Base-by-base conservation (phyloP, 2,329 filamentous ascomycete species). In the Aspergillus niger region DNA sequence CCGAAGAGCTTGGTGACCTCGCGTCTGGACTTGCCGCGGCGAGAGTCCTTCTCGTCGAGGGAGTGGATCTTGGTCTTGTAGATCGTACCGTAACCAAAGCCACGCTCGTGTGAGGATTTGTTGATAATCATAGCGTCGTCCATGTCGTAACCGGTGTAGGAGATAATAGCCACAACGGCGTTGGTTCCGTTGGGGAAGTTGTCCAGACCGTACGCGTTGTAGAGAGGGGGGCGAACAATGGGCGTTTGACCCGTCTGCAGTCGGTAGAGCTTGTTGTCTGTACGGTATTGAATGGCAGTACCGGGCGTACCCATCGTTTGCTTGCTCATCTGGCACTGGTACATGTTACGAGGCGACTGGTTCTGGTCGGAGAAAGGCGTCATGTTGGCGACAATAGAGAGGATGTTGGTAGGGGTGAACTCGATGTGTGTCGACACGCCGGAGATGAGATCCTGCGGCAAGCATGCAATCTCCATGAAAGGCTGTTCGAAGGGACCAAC, bases 41-140 rank as follows among this genome's bases (percentile, higher is more conserved):
- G 85, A 22, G 86, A 86, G 47, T 82, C 81, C 63, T 94, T 91
- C 55, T 97, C 92, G 69, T 92, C 90, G 17, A 98, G 84, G 38
- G 90, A 87, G 72, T 95, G 88, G 72, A 96, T 91, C 80, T 98
- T 97, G 8, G 92, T 96, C 82, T 99, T 99, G 84, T 97, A 99
- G 69, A 99, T 92, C 5, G 93, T 96, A 58, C 95, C 95, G 72
- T 98, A 88, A 39, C 92, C 94, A 72, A 99, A 98, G 13, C 95
- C 95, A 68, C 95, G 88, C 78, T 99, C 95, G 76, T 97, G 92
- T 2, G 94, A 89, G 20, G 92, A 97, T 77, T 98, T 98, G 83
- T 98, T 98, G 74, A 99, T 83, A 74, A 99, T 98, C 94, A 98
- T 98, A 74, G 95, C 95, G 80, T 99, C 95, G 83, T 99, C 95